Evolutionary conservation across 2,329 filamentous ascomycete species (phyloP).

Genomic region (Alternaria sp.): DNA sequence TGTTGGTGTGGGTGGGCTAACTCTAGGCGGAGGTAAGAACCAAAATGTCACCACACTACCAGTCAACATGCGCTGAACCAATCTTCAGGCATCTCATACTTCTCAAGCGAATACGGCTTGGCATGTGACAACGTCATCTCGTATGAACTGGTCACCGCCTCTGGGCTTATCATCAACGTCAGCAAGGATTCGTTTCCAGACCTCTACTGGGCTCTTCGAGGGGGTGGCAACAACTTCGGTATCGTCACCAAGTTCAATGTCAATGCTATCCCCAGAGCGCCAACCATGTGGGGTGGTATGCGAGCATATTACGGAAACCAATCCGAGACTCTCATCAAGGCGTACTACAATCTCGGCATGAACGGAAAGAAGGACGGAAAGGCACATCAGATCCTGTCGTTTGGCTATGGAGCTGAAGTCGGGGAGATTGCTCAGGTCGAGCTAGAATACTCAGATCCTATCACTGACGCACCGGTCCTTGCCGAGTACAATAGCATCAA

Average conservation of each 20-base stretch:
- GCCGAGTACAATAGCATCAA: constrained; percentile 34
- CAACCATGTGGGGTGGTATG: constrained; percentile 37
- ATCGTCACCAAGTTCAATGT: constrained; percentile 41
- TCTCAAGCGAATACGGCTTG: constrained; percentile 33
- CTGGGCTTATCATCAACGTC: constrained; percentile 24
- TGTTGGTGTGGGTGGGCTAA: constrained; percentile 33
- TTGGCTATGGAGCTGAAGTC: constrained; percentile 22
- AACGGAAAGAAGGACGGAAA: constrained; percentile 30
- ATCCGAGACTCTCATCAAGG: constrained; percentile 28
- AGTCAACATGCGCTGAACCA: constrained; percentile 35
- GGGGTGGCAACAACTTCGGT: constrained; percentile 47
- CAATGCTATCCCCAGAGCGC: constrained; percentile 23
- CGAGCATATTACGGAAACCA: constrained; percentile 14
- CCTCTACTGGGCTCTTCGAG: constrained; percentile 49
- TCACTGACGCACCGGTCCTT: constrained; percentile 31
- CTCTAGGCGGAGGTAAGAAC: constrained; percentile 29
- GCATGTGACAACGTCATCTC: constrained; percentile 41
- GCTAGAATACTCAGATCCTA: constrained; percentile 35
- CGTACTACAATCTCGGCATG: constrained; percentile 34
- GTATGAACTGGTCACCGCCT: constrained; percentile 39
- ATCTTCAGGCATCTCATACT: constrained; percentile 5
- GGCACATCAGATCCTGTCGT: constrained; percentile 37
- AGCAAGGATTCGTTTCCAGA: constrained; percentile 42
- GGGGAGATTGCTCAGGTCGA: constrained; percentile 12
- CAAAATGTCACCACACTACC: neutral